These are phyloP conservation scores for Pleurostoma richardsiae DNA, from an alignment of 2,329 filamentous ascomycete species.

Conservation along the genomic window DNA sequence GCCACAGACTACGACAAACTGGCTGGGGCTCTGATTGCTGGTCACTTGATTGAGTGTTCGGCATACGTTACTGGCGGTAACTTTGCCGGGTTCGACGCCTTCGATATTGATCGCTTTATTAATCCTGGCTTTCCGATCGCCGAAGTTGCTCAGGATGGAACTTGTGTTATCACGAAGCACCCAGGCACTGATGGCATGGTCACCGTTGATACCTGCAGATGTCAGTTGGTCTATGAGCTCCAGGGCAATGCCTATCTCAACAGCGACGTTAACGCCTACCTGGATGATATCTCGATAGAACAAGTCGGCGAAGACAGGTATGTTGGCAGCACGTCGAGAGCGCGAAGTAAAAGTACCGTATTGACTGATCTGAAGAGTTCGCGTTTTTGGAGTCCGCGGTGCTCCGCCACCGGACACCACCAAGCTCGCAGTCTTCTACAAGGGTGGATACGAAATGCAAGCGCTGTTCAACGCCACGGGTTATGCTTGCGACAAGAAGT, in stretches of 20 bases:
- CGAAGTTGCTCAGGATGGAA: slow-evolving; percentile 38
- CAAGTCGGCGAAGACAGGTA: neutral
- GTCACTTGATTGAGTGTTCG: slow-evolving; percentile 37
- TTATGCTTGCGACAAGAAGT: slow-evolving; percentile 15
- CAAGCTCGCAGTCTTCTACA: slow-evolving; percentile 19
- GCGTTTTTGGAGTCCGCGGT: slow-evolving; percentile 25
- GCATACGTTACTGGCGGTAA: slow-evolving; percentile 41
- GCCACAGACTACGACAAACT: slow-evolving; percentile 34
- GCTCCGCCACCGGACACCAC: slow-evolving; percentile 23
- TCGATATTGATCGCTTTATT: slow-evolving; percentile 29
- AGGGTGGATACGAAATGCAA: slow-evolving; percentile 17
- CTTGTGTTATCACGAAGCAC: slow-evolving; percentile 19
- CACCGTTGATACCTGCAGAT: neutral
- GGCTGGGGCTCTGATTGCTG: slow-evolving; percentile 33
- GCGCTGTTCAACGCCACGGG: slow-evolving; percentile 15
- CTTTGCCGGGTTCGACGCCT: slow-evolving; percentile 36
- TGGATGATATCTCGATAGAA: neutral
- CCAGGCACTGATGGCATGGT: slow-evolving; percentile 14
- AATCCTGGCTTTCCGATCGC: slow-evolving; percentile 43
- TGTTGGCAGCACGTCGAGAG: too few species aligned
- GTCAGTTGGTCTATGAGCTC: neutral
- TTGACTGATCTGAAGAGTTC: slow-evolving; percentile 9
- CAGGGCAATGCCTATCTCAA: neutral
- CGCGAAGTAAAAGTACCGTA: too few species aligned
- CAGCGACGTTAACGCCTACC: neutral